Percentiles rank a stretch among this genome's conserved stretches.
phyloP scores from a whole-genome alignment of 208 protist species.

The Leptomonas pyrrhocoris region DNA sequence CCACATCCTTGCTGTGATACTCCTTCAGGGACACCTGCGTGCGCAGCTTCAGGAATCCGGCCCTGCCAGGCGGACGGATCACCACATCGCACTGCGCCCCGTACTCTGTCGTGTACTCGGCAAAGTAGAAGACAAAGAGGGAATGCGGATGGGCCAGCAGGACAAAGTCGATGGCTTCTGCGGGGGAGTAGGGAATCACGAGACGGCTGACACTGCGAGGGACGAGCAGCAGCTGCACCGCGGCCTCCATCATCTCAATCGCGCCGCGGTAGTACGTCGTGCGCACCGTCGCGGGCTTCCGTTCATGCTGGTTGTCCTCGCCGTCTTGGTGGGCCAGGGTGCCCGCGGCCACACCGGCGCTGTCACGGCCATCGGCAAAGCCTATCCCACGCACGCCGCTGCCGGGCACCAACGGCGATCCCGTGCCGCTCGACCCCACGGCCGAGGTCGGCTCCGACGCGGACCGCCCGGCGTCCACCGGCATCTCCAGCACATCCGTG shows the following conservation, averaged over 20 bases:
- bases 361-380: neutral
- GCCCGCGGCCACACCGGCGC: slow-evolving; percentile 1
- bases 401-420: slow-evolving; percentile 15
- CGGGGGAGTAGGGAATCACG: slow-evolving; percentile 69
- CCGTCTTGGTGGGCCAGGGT: neutral
- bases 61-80: slow-evolving; percentile 61
- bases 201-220: slow-evolving; percentile 35
- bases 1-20: slow-evolving; percentile 50
- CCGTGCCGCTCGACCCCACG: slow-evolving; percentile 3
- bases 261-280: slow-evolving; percentile 65
- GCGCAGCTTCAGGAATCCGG: slow-evolving; percentile 60
- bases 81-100: slow-evolving; percentile 71
- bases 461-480: neutral
- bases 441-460: slow-evolving; percentile 12
- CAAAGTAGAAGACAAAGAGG: slow-evolving; percentile 91
- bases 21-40: slow-evolving; percentile 64
- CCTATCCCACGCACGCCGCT: neutral
- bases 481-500: slow-evolving; percentile 58
- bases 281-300: slow-evolving; percentile 41
- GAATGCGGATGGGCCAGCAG: slow-evolving; percentile 65
- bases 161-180: slow-evolving; percentile 81
- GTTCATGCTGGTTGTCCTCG: slow-evolving; percentile 23
- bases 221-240: slow-evolving; percentile 57
- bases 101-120: slow-evolving; percentile 76
- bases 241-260: slow-evolving; percentile 78